Conservation (phyloP, 768 basidiomycete species). For the Russula sp. region DNA sequence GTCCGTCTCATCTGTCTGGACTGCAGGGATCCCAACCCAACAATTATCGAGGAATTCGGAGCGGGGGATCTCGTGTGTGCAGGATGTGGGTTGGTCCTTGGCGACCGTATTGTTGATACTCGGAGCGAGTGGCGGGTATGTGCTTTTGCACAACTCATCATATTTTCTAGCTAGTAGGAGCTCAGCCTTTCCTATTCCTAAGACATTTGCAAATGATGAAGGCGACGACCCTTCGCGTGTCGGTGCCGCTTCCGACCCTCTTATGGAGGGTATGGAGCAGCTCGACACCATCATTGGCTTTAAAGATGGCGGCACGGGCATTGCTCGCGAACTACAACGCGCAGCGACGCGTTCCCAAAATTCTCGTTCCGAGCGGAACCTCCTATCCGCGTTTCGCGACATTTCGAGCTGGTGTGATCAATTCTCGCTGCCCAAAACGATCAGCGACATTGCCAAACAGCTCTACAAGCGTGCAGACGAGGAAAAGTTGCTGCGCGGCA, state of each 20-base stretch:
- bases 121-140: conserved; percentile 96
- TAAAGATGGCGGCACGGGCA: conserved; percentile 90
- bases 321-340: conserved; percentile 88
- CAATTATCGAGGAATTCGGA: conserved; percentile 96
- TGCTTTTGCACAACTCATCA: conserved; percentile 32
- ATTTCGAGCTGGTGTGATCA: conserved; percentile 94
- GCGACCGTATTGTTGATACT: conserved; percentile 96
- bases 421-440: conserved; percentile 89
- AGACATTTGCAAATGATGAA: conserved; percentile 99
- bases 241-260: conserved; percentile 89
- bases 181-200: conserved; percentile 30
- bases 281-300: conserved; percentile 94
- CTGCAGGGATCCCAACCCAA: conserved; percentile 88
- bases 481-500: conserved; percentile 87
- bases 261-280: conserved; percentile 93
- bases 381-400: conserved; percentile 85
- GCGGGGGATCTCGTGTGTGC: conserved; percentile 97
- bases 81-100: conserved; percentile 89
- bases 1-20: conserved; percentile 94
- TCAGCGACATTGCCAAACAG: conserved; percentile 95
- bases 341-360: conserved; percentile 80
- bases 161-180: conserved; percentile 29
- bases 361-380: conserved; percentile 79
- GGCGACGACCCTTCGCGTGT: conserved; percentile 99
- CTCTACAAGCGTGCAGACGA: conserved; percentile 97